A percentile compares a stretch with the other conserved stretches of the same genome.
These are phyloP conservation scores for Talaromyces stipitatus DNA, from an alignment of 495 filamentous ascomycete genomes.

Conservation along the genomic window DNA sequence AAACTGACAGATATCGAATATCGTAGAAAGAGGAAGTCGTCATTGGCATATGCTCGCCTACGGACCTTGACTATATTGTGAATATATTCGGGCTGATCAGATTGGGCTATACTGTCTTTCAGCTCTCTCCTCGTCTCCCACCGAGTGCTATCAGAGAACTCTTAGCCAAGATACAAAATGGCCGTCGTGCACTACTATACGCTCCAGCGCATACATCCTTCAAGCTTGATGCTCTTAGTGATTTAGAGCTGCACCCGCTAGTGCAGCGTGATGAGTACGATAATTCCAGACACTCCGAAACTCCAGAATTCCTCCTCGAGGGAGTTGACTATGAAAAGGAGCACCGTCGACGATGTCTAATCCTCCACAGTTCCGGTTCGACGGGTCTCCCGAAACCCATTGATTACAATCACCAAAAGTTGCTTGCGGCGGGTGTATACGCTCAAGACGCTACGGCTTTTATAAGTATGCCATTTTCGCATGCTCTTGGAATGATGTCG, in stretches of 20 bases:
- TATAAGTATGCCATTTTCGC: slow-evolving; percentile 49
- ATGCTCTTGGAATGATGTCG: slow-evolving; percentile 41
- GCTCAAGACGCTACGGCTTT: slow-evolving; percentile 38
- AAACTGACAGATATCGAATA: slow-evolving; percentile 6
- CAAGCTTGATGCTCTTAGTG: slow-evolving; percentile 27
- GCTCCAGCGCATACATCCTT: not conserved
- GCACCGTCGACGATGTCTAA: slow-evolving; percentile 27
- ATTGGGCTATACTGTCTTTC: slow-evolving; percentile 49
- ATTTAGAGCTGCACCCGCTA: slow-evolving; percentile 15
- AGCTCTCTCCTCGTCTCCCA: slow-evolving; percentile 51
- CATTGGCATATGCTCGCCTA: slow-evolving; percentile 48
- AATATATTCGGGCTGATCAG: slow-evolving; percentile 44
- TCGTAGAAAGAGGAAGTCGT: slow-evolving; percentile 21
- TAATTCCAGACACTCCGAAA: slow-evolving; percentile 17
- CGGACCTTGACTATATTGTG: slow-evolving; percentile 43
- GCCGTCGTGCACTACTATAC: too few species aligned
- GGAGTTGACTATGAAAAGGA: slow-evolving; percentile 11
- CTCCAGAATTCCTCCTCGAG: slow-evolving; percentile 1
- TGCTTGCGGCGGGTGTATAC: slow-evolving; percentile 29
- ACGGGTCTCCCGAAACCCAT: slow-evolving; percentile 52
- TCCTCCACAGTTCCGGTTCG: slow-evolving; percentile 52
- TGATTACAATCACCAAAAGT: slow-evolving; percentile 28
- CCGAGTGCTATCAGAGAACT: slow-evolving; percentile 44
- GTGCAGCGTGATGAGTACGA: slow-evolving; percentile 9
- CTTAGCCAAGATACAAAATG: slow-evolving; percentile 21